These are phyloP conservation scores for Dictyostelium firmibasis DNA, from an alignment of 78 protist genomes.

Conservation along the genomic window DNA sequence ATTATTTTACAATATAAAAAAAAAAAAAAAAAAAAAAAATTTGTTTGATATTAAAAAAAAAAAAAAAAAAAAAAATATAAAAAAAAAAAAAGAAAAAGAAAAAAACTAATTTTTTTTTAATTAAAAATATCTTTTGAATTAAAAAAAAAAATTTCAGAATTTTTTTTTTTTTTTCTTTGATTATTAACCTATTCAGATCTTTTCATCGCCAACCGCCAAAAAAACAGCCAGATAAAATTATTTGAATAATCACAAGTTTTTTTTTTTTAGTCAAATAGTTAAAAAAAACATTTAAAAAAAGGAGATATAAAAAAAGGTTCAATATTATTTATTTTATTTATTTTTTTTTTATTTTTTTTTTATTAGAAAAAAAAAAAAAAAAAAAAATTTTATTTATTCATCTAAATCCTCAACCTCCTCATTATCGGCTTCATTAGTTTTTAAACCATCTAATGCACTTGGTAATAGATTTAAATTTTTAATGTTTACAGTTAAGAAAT, in stretches of 20 bases:
- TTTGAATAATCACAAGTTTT: too few relatives aligned
- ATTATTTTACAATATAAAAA: background rate
- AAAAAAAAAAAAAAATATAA: too few relatives aligned
- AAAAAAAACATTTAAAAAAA: too few relatives aligned
- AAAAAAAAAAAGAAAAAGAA: background rate
- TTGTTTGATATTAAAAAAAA: too few relatives aligned
- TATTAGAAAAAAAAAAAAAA: background rate
- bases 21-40: background rate
- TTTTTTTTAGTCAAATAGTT: too few relatives aligned
- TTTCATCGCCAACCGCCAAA: too few relatives aligned
- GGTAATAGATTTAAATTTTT: slow-evolving; percentile 12
- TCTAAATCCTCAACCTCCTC: slow-evolving; percentile 23
- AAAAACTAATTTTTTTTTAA: background rate
- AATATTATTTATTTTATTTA: background rate
- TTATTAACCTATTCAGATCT: too few relatives aligned
- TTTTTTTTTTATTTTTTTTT: background rate
- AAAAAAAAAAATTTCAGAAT: too few relatives aligned
- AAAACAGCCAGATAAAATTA: too few relatives aligned
- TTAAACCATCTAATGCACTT: slow-evolving; percentile 5
- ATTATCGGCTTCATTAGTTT: slow-evolving; percentile 9
- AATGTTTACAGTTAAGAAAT: slow-evolving; percentile 37
- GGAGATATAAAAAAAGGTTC: too few relatives aligned
- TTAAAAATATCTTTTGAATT: too few relatives aligned
- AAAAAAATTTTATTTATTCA: background rate
- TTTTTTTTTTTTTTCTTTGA: background rate